Evolutionary conservation across 1,284 basidiomycete species (phyloP), one percentile per base, ranked within the genome.

Genomic region (Ceratobasidium theobromae): DNA sequence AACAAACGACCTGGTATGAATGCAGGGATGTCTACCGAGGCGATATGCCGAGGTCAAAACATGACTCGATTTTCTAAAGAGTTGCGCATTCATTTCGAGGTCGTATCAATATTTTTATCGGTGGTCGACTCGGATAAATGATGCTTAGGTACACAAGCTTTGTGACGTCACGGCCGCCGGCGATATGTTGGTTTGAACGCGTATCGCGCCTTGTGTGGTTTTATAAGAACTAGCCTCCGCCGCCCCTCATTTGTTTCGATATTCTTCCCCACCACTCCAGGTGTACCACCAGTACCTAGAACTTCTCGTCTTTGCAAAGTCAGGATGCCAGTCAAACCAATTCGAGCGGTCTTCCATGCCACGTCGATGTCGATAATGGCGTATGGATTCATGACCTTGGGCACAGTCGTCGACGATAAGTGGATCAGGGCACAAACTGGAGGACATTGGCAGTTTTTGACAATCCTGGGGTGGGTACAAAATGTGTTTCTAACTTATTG

Each of bases 371-470:
- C 72, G 1, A 53, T 73, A 53, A 78, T 78, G 77, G 52, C 73
- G 21, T 71, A 74, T 53, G 75, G 75, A 1, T 77, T 74, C 62
- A 53, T 69, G 53, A 73, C 67, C 5, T 53, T 77, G 46, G 65
- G 70, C 23, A 67, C 65, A 1, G 8, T 74, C 11, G 64, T 69
- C 2, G 67, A 69, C 18, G 70, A 70, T 9, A 69, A 72, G 11
- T 65, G 69, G 53, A 71, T 75, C 23, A 23, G 62, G 53, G 66
- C 53, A 25, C 67, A 72, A 68, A 65, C 58, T 30, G 86, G 87
- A 21, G 89, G 88, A 0, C 84, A 86, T 69, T 80, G 81, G 52
- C 86, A 87, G 73, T 92, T 83, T 72, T 76, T 93, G 55, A 93
- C 91, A 0, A 88, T 91, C 68, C 84, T 89, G 76, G 88, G 87